phyloP scores from a whole-genome alignment of 768 basidiomycete species.

The Leccinum sublutescens region DNA sequence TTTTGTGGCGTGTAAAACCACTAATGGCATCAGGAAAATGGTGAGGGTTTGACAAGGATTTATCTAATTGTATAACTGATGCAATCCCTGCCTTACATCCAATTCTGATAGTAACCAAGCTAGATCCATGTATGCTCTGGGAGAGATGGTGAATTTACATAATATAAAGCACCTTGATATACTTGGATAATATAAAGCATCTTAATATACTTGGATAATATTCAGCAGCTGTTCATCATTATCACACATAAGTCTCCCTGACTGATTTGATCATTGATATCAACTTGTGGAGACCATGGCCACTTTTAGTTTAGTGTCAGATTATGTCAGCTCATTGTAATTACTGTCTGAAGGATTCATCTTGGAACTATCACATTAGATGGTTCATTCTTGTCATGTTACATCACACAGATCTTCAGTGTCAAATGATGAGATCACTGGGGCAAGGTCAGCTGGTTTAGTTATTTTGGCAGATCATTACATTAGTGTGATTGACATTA shows the following conservation, averaged over 20 bases:
- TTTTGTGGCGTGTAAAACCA: not conserved
- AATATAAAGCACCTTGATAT: not conserved
- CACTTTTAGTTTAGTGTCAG: not conserved
- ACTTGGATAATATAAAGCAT: not conserved
- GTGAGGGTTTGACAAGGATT: not conserved
- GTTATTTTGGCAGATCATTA: too few species aligned
- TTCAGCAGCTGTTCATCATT: not conserved
- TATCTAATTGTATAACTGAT: not conserved
- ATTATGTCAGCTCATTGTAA: too few species aligned
- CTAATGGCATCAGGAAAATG: not conserved
- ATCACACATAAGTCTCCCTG: not conserved
- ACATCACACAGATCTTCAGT: too few species aligned
- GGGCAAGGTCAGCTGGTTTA: too few species aligned
- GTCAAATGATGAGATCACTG: too few species aligned
- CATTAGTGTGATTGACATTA: too few species aligned
- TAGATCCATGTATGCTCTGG: not conserved
- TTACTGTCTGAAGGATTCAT: too few species aligned
- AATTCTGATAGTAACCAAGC: not conserved
- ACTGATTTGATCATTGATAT: not conserved
- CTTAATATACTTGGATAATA: not conserved
- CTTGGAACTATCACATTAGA: too few species aligned
- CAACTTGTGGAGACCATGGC: not conserved
- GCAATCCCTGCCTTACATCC: not conserved
- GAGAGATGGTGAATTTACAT: not conserved
- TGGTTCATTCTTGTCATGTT: too few species aligned